Base-by-base conservation (phyloP, 768 basidiomycete genomes). In the Coprinopsis sp. region DNA sequence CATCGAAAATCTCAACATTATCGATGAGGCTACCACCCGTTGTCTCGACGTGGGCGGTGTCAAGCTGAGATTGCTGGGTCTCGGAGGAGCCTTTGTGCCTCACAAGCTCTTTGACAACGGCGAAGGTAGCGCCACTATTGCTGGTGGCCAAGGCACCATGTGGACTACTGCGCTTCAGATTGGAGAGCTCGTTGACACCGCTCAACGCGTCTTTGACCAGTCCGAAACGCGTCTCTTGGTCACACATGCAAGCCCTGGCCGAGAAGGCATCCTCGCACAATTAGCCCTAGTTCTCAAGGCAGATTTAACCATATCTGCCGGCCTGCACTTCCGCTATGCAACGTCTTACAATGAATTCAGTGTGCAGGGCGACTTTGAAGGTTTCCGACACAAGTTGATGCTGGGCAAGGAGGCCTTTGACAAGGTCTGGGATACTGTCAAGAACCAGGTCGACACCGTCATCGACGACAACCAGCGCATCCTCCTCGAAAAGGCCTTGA, bases 151-250 rank as follows among this genome's bases (percentile, higher is more conserved):
- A 58, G 96, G 96, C 24, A 98, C 94, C 16, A 95, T 98, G 85
- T 99, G 96, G 96, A 90, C 91, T 0, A 98, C 95, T 0, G 89
- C 91, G 4, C 78, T 99, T 21, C 96, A 99, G 64, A 89, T 99
- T 31, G 96, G 96, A 49, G 95, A 99, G 64, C 86, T 99, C 41
- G 87, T 98, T 37, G 96, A 98, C 65, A 98, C 94, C 2, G 91
- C 96, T 0, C 91, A 95, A 62, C 81, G 92, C 52, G 91, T 94
- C 41, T 93, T 81, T 61, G 96, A 99, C 64, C 80, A 80, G 22
- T 78, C 89, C 18, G 96, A 99, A 68, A 98, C 95, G 41, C 88
- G 96, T 57, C 71, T 99, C 14, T 82, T 99, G 51, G 74, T 99
- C 57, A 88, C 91, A 0, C 95, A 98, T 59, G 87, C 92, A 27